phyloP scores from a whole-genome alignment of 2,329 filamentous ascomycete genomes.

The Lojkania enalia region DNA sequence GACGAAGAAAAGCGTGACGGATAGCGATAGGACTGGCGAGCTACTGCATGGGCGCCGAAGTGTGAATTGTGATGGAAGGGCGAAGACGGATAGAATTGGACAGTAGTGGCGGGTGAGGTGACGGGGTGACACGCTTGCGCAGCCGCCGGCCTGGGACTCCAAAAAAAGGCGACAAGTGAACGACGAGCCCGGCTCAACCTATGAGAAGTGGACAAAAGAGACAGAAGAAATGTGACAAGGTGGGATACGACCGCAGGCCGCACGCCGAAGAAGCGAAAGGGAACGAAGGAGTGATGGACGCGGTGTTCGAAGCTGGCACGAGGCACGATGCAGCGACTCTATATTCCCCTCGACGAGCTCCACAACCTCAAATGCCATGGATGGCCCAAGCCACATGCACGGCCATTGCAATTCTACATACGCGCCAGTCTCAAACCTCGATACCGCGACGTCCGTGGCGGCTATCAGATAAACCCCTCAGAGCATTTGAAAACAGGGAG shows the following conservation, averaged over 20 bases:
- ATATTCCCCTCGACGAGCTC: constrained; percentile 39
- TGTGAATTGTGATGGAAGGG: constrained; percentile 10
- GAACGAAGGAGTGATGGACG: constrained; percentile 18
- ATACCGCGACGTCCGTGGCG: constrained; percentile 34
- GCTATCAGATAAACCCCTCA: constrained; percentile 27
- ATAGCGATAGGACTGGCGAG: constrained; percentile 22
- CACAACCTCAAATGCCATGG: constrained; percentile 26
- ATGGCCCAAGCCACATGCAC: constrained; percentile 30
- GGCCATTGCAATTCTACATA: constrained; percentile 33
- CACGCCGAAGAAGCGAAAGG: constrained; percentile 9
- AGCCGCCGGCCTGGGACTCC: constrained; percentile 16
- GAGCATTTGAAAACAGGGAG: constrained; percentile 31
- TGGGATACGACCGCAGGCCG: constrained; percentile 28
- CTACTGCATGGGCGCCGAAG: constrained; percentile 34
- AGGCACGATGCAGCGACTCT: constrained; percentile 31
- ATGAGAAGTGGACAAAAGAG: constrained; percentile 19
- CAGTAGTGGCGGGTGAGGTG: constrained; percentile 19
- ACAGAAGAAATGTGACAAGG: constrained; percentile 13
- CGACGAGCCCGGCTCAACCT: constrained; percentile 39
- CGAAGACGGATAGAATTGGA: no score
- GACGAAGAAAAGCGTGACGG: background rate
- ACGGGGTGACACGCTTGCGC: constrained; percentile 17
- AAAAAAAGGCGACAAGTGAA: constrained; percentile 17
- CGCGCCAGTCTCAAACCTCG: constrained; percentile 44
- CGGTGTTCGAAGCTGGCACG: constrained; percentile 26